phyloP scores from a whole-genome alignment of 352 stramenopile genomes.

The Pythium folliculosum region DNA sequence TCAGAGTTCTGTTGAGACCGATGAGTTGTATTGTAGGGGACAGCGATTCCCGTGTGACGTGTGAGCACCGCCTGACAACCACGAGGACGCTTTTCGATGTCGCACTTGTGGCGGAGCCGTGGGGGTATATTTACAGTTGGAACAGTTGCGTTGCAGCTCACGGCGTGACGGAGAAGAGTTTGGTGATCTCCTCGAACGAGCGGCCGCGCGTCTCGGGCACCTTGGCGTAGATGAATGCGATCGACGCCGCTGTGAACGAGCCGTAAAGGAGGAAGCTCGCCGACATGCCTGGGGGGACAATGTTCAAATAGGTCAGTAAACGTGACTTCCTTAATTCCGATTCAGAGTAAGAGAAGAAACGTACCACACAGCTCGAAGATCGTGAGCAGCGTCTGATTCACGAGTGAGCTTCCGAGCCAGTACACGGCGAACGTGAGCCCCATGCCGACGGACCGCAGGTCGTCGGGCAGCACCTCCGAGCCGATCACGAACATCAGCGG shows the following conservation, averaged over 20 bases:
- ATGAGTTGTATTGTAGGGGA: not conserved
- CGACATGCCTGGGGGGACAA: slow-evolving; percentile 29
- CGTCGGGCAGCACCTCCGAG: slow-evolving; percentile 62
- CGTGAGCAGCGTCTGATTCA: slow-evolving; percentile 72
- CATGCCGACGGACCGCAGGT: slow-evolving; percentile 76
- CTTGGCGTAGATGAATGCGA: slow-evolving; percentile 60
- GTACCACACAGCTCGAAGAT: slow-evolving; percentile 51
- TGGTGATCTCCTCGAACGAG: slow-evolving; percentile 66
- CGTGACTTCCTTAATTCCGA: too few relatives aligned
- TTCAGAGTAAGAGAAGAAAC: slow-evolving; percentile 1
- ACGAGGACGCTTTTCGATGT: not conserved
- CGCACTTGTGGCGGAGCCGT: too few relatives aligned
- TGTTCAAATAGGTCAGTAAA: not conserved
- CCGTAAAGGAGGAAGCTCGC: slow-evolving; percentile 65
- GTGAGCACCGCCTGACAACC: not conserved
- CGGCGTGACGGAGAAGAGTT: slow-evolving; percentile 40
- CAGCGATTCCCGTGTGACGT: slow-evolving; percentile 12
- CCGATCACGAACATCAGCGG: slow-evolving; percentile 79
- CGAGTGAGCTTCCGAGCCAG: slow-evolving; percentile 65
- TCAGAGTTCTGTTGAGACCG: too few relatives aligned
- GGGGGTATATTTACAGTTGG: not conserved
- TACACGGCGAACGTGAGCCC: slow-evolving; percentile 71
- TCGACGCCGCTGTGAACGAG: slow-evolving; percentile 38
- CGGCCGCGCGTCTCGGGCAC: slow-evolving; percentile 67
- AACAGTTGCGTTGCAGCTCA: not conserved